These are phyloP conservation scores for Nemania sp. DNA, from an alignment of 2,329 filamentous ascomycete genomes.

Conservation along the genomic window DNA sequence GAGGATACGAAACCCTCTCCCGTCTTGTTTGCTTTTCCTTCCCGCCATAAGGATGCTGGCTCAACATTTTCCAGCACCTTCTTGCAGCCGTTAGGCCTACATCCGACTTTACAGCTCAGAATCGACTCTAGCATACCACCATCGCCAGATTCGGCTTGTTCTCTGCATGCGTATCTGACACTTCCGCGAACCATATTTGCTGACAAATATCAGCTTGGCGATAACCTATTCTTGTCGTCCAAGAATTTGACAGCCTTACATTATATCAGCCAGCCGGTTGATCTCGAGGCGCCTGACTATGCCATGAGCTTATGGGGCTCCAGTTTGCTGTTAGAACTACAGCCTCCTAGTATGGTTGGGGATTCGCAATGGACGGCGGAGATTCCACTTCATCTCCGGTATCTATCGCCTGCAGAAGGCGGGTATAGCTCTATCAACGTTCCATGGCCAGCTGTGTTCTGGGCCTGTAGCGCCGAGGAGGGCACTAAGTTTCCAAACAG, in stretches of 20 bases:
- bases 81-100: slow-evolving; percentile 74
- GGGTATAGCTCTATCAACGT: slow-evolving; percentile 61
- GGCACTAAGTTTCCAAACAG: slow-evolving; percentile 71
- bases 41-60: slow-evolving; percentile 68
- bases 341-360: slow-evolving; percentile 50
- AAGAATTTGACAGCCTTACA: slow-evolving; percentile 74
- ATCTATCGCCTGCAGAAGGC: slow-evolving; percentile 64
- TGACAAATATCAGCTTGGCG: slow-evolving; percentile 82
- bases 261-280: slow-evolving; percentile 74
- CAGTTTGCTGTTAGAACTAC: slow-evolving; percentile 73
- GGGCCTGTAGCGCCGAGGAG: slow-evolving; percentile 75
- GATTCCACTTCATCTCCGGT: slow-evolving; percentile 84
- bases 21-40: slow-evolving; percentile 81
- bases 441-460: slow-evolving; percentile 85
- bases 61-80: slow-evolving; percentile 66
- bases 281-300: slow-evolving; percentile 90
- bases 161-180: slow-evolving; percentile 78
- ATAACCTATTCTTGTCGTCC: slow-evolving; percentile 75
- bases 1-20: slow-evolving; percentile 72
- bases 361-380: slow-evolving; percentile 62
- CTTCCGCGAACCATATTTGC: slow-evolving; percentile 81
- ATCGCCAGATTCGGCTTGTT: slow-evolving; percentile 62
- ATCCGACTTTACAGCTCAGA: slow-evolving; percentile 75
- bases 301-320: slow-evolving; percentile 78
- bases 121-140: slow-evolving; percentile 59